Base-by-base conservation (phyloP, 345 rosid species). In the Fremontodendron californicum region DNA sequence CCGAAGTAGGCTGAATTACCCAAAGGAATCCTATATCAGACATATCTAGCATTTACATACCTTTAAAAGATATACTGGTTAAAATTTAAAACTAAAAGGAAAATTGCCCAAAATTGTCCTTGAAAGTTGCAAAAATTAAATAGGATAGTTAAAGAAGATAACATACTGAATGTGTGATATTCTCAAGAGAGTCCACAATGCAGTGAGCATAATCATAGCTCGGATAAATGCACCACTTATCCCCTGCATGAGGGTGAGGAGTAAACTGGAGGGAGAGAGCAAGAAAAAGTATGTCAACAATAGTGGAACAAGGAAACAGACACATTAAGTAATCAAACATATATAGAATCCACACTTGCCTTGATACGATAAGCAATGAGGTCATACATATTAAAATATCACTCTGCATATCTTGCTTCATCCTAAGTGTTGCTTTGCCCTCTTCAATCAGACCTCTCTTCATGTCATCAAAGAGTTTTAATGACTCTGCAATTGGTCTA, bases 361-460 rank as follows among this genome's bases (percentile, higher is more conserved):
- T 92, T 93, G 83, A 96, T 93, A 74, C 99, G 91, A 85, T 96
- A 96, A 21, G 99, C 99, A 79, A 96, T 90, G 52, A 93, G 97
- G 80, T 96, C 98, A 81, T 89, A 92, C 98, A 93, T 96, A 84
- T 96, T 93, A 71, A 21, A 86, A 78, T 93, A 76, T 96, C 95
- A 86, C 90, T 92, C 89, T 92, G 98, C 99, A 95, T 95, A 74
- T 95, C 99, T 77, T 95, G 99, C 86, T 92, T 95, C 98, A 95
- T 93, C 82, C 96, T 86, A 33, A 93, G 87, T 57, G 99, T 93
- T 31, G 99, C 98, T 79, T 93, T 90, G 29, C 96, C 99, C 87
- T 93, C 98, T 75, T 88, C 97, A 73, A 93, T 86, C 86, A n/a
- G n/a, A n/a, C n/a, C n/a, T n/a, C n/a, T n/a, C n/a, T n/a, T n/a